phyloP scores from a whole-genome alignment of 345 rosid genomes.

The Ceriops tagal region DNA sequence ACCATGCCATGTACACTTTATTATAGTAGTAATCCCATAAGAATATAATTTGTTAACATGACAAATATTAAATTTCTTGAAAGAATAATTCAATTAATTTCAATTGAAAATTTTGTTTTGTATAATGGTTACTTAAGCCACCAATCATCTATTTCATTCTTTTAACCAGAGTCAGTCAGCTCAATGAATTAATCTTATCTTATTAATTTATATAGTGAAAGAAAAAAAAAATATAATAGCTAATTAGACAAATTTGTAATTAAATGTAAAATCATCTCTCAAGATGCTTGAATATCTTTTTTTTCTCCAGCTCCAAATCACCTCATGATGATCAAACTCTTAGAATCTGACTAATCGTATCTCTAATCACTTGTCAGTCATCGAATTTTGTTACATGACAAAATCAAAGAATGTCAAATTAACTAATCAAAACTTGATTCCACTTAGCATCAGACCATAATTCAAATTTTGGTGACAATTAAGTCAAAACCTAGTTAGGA shows the following conservation, averaged over 20 bases:
- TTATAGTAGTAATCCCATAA: background rate
- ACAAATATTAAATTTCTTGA: too few relatives aligned
- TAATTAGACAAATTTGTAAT: background rate
- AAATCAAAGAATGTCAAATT: background rate
- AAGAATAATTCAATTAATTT: too few relatives aligned
- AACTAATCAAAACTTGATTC: constrained; percentile 1
- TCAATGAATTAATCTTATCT: background rate
- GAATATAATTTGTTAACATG: too few relatives aligned
- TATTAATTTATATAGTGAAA: background rate
- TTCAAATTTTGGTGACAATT: constrained; percentile 4
- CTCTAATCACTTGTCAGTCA: constrained; percentile 1
- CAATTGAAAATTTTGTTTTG: too few relatives aligned
- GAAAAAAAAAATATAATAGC: too few relatives aligned
- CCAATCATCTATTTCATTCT: background rate
- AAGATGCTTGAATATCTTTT: background rate
- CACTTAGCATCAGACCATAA: background rate
- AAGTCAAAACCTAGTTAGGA: constrained; percentile 10
- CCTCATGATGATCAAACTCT: constrained; percentile 13
- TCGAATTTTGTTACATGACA: constrained; percentile 19
- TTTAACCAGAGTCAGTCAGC: constrained; percentile 4
- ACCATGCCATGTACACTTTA: background rate
- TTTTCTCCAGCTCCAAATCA: background rate
- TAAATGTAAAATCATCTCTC: constrained; percentile 2
- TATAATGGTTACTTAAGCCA: background rate
- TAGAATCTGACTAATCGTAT: constrained; percentile 8